Evolutionary conservation across 768 basidiomycete genomes (phyloP).

Genomic region (Mrakia hoshinonis): DNA sequence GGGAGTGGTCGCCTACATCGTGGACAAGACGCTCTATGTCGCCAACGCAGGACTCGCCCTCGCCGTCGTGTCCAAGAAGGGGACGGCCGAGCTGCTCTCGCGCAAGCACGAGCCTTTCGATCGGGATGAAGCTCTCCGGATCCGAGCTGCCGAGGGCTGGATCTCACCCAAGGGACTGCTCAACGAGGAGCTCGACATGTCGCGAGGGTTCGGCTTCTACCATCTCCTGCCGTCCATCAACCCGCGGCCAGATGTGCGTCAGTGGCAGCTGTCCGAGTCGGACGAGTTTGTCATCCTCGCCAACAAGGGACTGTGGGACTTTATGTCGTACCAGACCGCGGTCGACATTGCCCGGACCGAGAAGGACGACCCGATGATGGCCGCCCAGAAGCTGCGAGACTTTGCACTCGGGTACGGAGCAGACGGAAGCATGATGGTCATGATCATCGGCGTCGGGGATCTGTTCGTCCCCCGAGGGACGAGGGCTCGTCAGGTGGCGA

Average conservation of each 20-base stretch:
- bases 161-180: slow-evolving; percentile 82
- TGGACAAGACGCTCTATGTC: slow-evolving; percentile 68
- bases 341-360: slow-evolving; percentile 86
- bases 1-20: slow-evolving; percentile 76
- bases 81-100: slow-evolving; percentile 64
- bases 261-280: slow-evolving; percentile 60
- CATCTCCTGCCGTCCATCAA: slow-evolving; percentile 83
- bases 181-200: slow-evolving; percentile 66
- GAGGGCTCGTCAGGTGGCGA: slow-evolving; percentile 43
- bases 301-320: slow-evolving; percentile 88
- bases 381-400: slow-evolving; percentile 92
- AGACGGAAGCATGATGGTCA: slow-evolving; percentile 89
- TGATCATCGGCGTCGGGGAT: slow-evolving; percentile 80
- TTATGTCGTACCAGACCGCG: slow-evolving; percentile 85
- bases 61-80: slow-evolving; percentile 69
- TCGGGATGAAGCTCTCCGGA: slow-evolving; percentile 70
- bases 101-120: slow-evolving; percentile 84
- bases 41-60: slow-evolving; percentile 84
- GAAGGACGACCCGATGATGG: slow-evolving; percentile 66
- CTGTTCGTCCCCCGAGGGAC: slow-evolving; percentile 48
- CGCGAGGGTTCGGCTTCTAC: slow-evolving; percentile 90
- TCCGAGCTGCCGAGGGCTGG: slow-evolving; percentile 86
- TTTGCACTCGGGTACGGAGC: slow-evolving; percentile 96
- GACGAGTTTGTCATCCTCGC: slow-evolving; percentile 97
- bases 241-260: slow-evolving; percentile 68